A percentile compares a stretch with the other conserved stretches of the same genome.
phyloP scores from a whole-genome alignment of 1,284 basidiomycete genomes.

The Xerocomus nothofagi region DNA sequence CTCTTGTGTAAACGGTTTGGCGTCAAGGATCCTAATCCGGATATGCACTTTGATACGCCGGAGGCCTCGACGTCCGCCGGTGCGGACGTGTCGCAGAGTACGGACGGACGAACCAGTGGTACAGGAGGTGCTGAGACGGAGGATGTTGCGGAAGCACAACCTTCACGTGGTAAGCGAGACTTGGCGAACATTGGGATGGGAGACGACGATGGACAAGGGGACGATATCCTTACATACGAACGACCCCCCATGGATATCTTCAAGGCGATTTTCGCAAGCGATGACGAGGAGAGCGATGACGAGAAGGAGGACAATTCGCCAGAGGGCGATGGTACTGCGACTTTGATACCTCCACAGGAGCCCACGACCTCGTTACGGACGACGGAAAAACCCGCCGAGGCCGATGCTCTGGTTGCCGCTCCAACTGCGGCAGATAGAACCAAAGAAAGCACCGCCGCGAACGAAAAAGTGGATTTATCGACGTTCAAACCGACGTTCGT shows the following conservation, averaged over 20 bases:
- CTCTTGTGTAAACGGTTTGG: conserved; percentile 95
- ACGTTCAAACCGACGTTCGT: conserved; percentile 85
- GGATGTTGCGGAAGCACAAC: conserved; percentile 12
- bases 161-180: conserved; percentile 46
- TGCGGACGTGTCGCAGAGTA: conserved; percentile 12
- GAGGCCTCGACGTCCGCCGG: conserved; percentile 23
- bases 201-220: conserved; percentile 84
- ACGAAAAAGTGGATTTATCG: conserved; percentile 50
- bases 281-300: conserved; percentile 78
- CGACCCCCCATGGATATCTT: conserved; percentile 91
- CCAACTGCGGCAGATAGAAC: background rate
- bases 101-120: conserved; percentile 8
- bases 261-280: conserved; percentile 92
- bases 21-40: conserved; percentile 78
- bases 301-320: conserved; percentile 45
- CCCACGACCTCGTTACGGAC: conserved; percentile 1
- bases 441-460: conserved; percentile 13
- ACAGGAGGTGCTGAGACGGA: conserved; percentile 22
- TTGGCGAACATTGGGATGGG: conserved; percentile 80
- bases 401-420: background rate
- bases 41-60: conserved; percentile 26
- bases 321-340: conserved; percentile 35
- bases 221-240: conserved; percentile 84
- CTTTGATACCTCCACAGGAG: conserved; percentile 4
- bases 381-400: background rate